Evolutionary conservation across 768 basidiomycete species (phyloP).

Genomic region (Pisolithus marmoratus): DNA sequence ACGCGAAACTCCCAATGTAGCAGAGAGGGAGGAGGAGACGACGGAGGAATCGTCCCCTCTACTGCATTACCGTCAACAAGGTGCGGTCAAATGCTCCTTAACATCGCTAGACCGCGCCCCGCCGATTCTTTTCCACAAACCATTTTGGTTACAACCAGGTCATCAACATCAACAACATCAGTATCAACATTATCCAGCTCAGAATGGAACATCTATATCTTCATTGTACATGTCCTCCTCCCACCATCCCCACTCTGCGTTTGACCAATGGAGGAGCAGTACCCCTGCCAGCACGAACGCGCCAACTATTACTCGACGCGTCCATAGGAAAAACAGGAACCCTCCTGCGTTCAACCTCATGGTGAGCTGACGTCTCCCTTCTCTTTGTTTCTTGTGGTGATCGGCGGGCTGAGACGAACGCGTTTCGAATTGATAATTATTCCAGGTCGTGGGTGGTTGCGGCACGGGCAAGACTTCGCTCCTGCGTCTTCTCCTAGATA

Average conservation of each 20-base stretch:
- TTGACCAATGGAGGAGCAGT: slow-evolving; percentile 47
- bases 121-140: slow-evolving; percentile 74
- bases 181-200: slow-evolving; percentile 6
- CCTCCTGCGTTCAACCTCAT: slow-evolving; percentile 84
- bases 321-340: slow-evolving; percentile 58
- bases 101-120: slow-evolving; percentile 44
- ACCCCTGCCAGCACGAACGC: slow-evolving; percentile 29
- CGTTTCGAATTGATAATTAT: neutral
- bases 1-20: slow-evolving; percentile 33
- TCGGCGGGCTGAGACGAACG: slow-evolving; percentile 1
- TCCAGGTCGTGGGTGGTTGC: slow-evolving; percentile 73
- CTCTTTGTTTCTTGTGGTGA: neutral
- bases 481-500: slow-evolving; percentile 73
- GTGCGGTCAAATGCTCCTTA: slow-evolving; percentile 69
- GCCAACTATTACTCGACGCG: slow-evolving; percentile 37
- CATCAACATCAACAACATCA: slow-evolving; percentile 5
- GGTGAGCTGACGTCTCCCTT: slow-evolving; percentile 37
- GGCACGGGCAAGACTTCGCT: slow-evolving; percentile 85
- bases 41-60: neutral
- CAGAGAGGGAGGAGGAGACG: neutral
- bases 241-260: slow-evolving; percentile 50
- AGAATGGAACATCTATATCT: slow-evolving; percentile 52
- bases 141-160: slow-evolving; percentile 53
- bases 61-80: slow-evolving; percentile 41
- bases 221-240: slow-evolving; percentile 57